phyloP scores from a whole-genome alignment of 2,329 filamentous ascomycete genomes.

The Pyrenophora seminiperda region DNA sequence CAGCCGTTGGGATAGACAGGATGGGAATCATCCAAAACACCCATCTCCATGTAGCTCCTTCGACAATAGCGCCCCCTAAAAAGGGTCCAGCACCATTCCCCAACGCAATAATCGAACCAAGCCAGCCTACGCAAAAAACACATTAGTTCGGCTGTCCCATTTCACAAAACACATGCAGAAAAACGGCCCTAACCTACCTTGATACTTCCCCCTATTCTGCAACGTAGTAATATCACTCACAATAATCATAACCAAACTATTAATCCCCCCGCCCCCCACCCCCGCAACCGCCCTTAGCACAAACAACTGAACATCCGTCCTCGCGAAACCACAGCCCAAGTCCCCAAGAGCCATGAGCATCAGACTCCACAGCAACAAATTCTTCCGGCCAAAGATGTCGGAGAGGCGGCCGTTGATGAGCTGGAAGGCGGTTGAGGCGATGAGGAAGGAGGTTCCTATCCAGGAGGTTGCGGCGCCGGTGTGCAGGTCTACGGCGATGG shows the following conservation, averaged over 20 bases:
- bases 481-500: constrained; percentile 44
- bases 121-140: constrained; percentile 10
- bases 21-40: constrained; percentile 27
- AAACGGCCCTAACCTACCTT: constrained; percentile 37
- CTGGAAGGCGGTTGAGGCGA: constrained; percentile 66
- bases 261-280: constrained; percentile 65
- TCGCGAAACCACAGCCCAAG: constrained; percentile 63
- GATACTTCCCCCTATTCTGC: constrained; percentile 43
- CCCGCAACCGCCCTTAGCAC: constrained; percentile 64
- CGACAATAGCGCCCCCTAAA: constrained; percentile 25
- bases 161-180: accelerated
- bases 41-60: constrained; percentile 24
- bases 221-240: constrained; percentile 45
- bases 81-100: constrained; percentile 29
- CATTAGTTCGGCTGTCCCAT: not conserved
- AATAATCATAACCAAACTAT: constrained; percentile 47
- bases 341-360: constrained; percentile 61
- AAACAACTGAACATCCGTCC: constrained; percentile 63
- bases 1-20: constrained; percentile 13
- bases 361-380: constrained; percentile 58
- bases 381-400: constrained; percentile 60
- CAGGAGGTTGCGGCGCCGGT: constrained; percentile 58
- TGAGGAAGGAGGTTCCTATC: constrained; percentile 59
- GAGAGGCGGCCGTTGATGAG: constrained; percentile 68
- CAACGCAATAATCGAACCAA: constrained; percentile 26